A percentile compares a stretch with the other conserved stretches of the same genome.
Conservation (phyloP, 768 basidiomycete genomes). For the Ramaria sp. region DNA sequence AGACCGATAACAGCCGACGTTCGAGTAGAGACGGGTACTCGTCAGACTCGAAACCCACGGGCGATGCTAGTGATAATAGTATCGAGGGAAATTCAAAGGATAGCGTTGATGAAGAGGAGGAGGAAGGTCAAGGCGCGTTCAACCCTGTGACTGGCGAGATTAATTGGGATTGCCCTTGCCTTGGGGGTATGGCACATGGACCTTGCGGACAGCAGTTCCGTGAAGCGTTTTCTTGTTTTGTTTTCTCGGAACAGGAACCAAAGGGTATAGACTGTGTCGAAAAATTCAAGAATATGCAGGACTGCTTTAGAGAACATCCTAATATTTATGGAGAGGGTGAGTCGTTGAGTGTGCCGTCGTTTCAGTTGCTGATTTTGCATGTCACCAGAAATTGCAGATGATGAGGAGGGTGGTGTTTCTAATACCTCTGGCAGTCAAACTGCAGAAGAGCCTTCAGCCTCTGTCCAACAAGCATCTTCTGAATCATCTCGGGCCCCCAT, state of each 20-base stretch:
- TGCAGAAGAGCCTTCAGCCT: background rate
- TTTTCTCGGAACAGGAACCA: constrained; percentile 87
- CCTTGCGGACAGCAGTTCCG: constrained; percentile 91
- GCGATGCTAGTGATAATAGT: background rate
- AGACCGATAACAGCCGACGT: background rate
- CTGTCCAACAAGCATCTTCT: background rate
- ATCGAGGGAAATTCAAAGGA: background rate
- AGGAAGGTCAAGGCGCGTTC: constrained; percentile 48
- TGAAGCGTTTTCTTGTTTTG: constrained; percentile 94
- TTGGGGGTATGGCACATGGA: constrained; percentile 97
- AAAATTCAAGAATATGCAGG: constrained; percentile 95
- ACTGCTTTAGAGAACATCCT: constrained; percentile 92
- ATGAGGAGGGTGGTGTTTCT: background rate
- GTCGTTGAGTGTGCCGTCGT: constrained; percentile 18
- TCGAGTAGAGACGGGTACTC: background rate
- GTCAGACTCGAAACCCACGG: background rate
- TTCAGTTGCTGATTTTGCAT: background rate
- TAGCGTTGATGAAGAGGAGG: constrained; percentile 9
- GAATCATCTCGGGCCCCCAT: background rate
- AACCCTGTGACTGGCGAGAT: constrained; percentile 98
- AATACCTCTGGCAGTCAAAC: background rate
- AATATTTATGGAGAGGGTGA: constrained; percentile 91
- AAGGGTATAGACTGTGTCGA: constrained; percentile 98
- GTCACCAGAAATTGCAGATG: background rate
- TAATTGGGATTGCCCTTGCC: constrained; percentile 99